Base-by-base conservation (phyloP, 129 eudicot genomes). In the Cynara cardunculus region DNA sequence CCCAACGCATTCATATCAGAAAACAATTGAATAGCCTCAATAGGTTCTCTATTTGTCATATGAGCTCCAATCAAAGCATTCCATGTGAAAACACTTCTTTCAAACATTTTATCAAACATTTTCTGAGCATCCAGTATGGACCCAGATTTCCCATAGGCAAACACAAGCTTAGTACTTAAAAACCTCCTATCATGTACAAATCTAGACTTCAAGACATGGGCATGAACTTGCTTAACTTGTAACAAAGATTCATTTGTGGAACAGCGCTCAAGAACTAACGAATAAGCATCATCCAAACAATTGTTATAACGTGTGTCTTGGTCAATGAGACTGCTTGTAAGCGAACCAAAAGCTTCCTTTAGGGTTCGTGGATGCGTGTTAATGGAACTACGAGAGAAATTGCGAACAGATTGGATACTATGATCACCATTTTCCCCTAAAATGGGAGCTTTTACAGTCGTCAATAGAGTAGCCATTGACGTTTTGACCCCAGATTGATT, bases 31-130 rank as follows among this genome's bases (percentile, higher is more conserved):
- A 94, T 80, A 1, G 89, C 94, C 68, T 75, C 68, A 62, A 73
- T 68, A 46, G 86, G 85, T 35, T 87, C 87, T 21, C 87, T 91
- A 73, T 83, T 86, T 25, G 87, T 77, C 25, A 92, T 71, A 75
- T 80, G 85, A 74, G 87, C 92, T 78, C 98, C 98, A 81, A 94
- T 84, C 87, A 94, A 62, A n/a, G 94, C 97, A 89, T 94, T 94
- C 89, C 94, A 94, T 2, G 98, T 80, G 73, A 88, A 94, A 18
- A 94, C 82, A 81, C 25, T 94, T 86, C 94, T 85, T 14, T 89
- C 91, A 74, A 37, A 26, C 96, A 92, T 90, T 90, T 81, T 74
- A 86, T 88, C 96, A 72, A 94, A 94, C 98, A 94, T 76, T 73
- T 71, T 85, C 65, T 82, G 80, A 0, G 97, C 97, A 79, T 89